A percentile compares a stretch with the other conserved stretches of the same genome.
Evolutionary conservation across 2,329 filamentous ascomycete species (phyloP).

Genomic region (Aspergillus arachidicola): DNA sequence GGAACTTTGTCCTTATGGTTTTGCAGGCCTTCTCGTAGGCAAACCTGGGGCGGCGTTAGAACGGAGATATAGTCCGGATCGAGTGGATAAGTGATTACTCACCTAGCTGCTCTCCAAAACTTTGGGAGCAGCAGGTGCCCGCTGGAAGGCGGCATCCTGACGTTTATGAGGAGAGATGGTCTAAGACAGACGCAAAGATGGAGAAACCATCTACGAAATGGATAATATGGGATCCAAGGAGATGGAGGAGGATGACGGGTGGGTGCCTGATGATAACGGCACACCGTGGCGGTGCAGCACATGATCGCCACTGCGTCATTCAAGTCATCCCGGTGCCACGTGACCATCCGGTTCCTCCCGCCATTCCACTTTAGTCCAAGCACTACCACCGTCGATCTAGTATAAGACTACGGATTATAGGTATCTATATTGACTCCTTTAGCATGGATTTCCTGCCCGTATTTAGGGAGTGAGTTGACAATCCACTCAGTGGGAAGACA

Average conservation of each 20-base stretch:
- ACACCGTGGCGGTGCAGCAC: conserved; percentile 27
- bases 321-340: not conserved
- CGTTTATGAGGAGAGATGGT: conserved; percentile 5
- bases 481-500: no score
- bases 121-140: conserved; percentile 55
- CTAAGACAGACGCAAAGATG: conserved; percentile 18
- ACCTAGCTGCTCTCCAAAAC: conserved; percentile 52
- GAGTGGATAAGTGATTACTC: conserved; percentile 24
- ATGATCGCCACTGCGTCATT: conserved; percentile 22
- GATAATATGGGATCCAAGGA: conserved; percentile 10
- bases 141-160: conserved; percentile 51
- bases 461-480: no score
- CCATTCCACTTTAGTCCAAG: no score
- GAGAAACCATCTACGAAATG: conserved; percentile 19
- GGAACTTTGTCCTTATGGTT: conserved; percentile 45
- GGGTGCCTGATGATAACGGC: conserved; percentile 32
- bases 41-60: conserved; percentile 42
- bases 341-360: not conserved
- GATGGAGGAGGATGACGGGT: conserved; percentile 15
- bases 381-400: no score
- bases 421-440: no score
- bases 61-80: conserved; percentile 6
- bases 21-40: conserved; percentile 51
- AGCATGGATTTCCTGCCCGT: no score
- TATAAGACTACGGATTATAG: no score